Evolutionary conservation across 495 filamentous ascomycete species (phyloP).

Genomic region (Tetracladium setigerum): DNA sequence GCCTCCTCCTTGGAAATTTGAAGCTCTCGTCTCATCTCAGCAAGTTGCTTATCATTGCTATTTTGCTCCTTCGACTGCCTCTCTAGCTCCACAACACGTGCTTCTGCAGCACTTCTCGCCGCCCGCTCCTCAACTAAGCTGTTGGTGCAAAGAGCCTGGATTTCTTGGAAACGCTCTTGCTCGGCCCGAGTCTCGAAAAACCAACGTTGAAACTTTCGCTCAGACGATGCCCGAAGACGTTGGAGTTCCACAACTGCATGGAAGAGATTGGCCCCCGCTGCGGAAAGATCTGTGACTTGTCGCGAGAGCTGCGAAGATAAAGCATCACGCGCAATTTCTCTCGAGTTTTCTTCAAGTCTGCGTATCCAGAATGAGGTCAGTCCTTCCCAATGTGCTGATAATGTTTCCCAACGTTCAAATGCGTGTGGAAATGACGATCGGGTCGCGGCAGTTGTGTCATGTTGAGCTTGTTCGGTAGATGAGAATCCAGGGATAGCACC

Average conservation of each 20-base stretch:
- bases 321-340: constrained; percentile 74
- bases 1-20: constrained; percentile 96
- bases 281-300: constrained; percentile 91
- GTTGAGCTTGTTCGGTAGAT: neutral
- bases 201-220: constrained; percentile 97
- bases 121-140: constrained; percentile 66
- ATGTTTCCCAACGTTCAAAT: constrained; percentile 92
- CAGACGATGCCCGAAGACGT: constrained; percentile 88
- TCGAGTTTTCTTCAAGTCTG: constrained; percentile 78
- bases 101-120: constrained; percentile 55
- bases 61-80: constrained; percentile 50
- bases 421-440: constrained; percentile 79
- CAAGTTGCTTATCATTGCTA: constrained; percentile 65
- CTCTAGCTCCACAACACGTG: constrained; percentile 54
- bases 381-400: constrained; percentile 97
- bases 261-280: constrained; percentile 93
- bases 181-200: constrained; percentile 91
- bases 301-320: constrained; percentile 81
- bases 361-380: constrained; percentile 96
- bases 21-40: constrained; percentile 83
- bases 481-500: neutral
- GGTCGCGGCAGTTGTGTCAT: neutral
- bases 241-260: constrained; percentile 96
- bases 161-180: constrained; percentile 76
- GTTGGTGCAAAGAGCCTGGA: constrained; percentile 71